phyloP scores from a whole-genome alignment of 2,329 filamentous ascomycete genomes.

The Alternaria ventricosa region DNA sequence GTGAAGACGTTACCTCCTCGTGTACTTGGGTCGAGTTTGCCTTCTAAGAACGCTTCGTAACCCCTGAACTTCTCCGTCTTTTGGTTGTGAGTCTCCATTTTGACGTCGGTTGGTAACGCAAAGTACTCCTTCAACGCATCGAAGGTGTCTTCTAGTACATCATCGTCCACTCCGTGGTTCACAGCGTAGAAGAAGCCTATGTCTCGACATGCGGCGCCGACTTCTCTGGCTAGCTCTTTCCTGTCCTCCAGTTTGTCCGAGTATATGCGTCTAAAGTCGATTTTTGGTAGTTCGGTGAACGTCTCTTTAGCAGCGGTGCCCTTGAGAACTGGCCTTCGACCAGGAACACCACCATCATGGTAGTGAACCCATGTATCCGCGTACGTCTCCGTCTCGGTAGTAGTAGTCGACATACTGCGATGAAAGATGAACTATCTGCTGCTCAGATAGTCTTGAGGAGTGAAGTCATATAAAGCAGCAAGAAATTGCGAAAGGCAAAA shows the following conservation, averaged over 20 bases:
- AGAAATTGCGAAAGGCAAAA: background rate
- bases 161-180: constrained; percentile 39
- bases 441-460: background rate
- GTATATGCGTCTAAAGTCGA: constrained; percentile 40
- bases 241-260: constrained; percentile 32
- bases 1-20: constrained; percentile 33
- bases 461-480: background rate
- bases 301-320: constrained; percentile 33
- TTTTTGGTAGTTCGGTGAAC: constrained; percentile 36
- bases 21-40: constrained; percentile 44
- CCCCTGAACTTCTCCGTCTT: constrained; percentile 46
- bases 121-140: constrained; percentile 41
- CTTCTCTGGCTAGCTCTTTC: constrained; percentile 36
- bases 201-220: constrained; percentile 42
- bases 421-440: background rate
- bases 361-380: constrained; percentile 34
- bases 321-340: constrained; percentile 33
- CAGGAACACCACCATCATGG: constrained; percentile 40
- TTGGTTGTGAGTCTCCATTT: constrained; percentile 47
- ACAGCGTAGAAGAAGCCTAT: constrained; percentile 46
- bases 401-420: constrained; percentile 22
- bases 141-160: constrained; percentile 37
- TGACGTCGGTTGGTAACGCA: constrained; percentile 36
- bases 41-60: constrained; percentile 47
- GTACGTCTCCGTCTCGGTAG: constrained; percentile 12